phyloP scores from a whole-genome alignment of 106 monocot species.

The Iris macrosiphon region DNA sequence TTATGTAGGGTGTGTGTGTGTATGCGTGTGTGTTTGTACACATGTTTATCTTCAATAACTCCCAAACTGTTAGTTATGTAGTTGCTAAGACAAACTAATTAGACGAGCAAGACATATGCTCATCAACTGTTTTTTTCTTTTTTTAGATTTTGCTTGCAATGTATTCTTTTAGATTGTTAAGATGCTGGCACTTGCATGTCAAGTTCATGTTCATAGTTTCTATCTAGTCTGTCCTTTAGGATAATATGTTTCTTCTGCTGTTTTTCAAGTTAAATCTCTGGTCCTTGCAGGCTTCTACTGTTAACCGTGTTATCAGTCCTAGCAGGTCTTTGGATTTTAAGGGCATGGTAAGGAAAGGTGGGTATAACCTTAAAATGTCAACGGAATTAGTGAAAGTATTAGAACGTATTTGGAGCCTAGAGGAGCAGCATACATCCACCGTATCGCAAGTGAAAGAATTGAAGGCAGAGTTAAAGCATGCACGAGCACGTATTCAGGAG shows the following conservation, averaged over 20 bases:
- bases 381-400: slow-evolving; percentile 82
- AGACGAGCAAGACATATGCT: no score
- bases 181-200: no score
- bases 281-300: slow-evolving; percentile 30
- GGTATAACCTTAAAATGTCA: slow-evolving; percentile 67
- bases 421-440: slow-evolving; percentile 73
- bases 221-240: no score
- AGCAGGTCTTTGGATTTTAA: slow-evolving; percentile 51
- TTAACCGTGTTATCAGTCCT: slow-evolving; percentile 51
- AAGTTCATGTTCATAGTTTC: no score
- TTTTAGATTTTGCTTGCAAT: neutral
- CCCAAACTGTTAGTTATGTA: no score
- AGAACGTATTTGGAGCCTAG: slow-evolving; percentile 91
- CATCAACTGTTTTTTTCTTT: no score
- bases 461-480: slow-evolving; percentile 62
- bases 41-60: no score
- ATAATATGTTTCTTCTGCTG: neutral
- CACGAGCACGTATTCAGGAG: slow-evolving; percentile 40
- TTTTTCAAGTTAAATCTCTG: neutral
- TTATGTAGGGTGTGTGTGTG: neutral
- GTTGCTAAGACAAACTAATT: no score
- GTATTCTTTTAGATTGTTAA: neutral
- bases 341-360: slow-evolving; percentile 30
- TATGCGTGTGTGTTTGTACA: no score
- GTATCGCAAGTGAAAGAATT: slow-evolving; percentile 49